A percentile compares a stretch with the other conserved stretches of the same genome.
These are phyloP conservation scores for Xylariaceae sp. DNA, from an alignment of 2,329 filamentous ascomycete genomes.

Conservation along the genomic window DNA sequence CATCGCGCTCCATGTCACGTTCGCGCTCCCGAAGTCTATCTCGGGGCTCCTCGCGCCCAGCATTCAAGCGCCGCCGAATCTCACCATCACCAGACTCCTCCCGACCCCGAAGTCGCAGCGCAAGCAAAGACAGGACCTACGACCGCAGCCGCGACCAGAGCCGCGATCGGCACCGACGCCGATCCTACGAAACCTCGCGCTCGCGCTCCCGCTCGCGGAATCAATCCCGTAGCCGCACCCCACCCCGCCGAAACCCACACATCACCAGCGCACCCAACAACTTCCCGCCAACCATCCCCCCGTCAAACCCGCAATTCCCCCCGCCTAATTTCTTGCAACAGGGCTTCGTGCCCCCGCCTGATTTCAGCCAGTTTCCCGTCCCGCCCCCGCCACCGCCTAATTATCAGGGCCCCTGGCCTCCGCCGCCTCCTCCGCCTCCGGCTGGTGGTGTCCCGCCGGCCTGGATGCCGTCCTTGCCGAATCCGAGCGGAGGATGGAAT, in stretches of 20 bases:
- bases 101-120: constrained; percentile 32
- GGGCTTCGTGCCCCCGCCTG: constrained; percentile 19
- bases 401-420: constrained; percentile 24
- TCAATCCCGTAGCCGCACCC: constrained; percentile 12
- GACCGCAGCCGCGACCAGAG: constrained; percentile 28
- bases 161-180: constrained; percentile 24
- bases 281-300: constrained; percentile 7
- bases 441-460: constrained; percentile 21
- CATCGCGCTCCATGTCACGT: constrained; percentile 35
- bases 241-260: constrained; percentile 9
- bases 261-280: constrained; percentile 14
- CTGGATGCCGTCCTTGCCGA: constrained; percentile 25
- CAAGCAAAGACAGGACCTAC: constrained; percentile 24
- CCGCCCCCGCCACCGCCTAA: constrained; percentile 29
- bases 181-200: constrained; percentile 30
- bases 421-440: constrained; percentile 24
- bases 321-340: constrained; percentile 22
- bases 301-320: constrained; percentile 22
- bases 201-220: constrained; percentile 25
- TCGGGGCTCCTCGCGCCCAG: constrained; percentile 34
- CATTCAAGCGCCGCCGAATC: constrained; percentile 38
- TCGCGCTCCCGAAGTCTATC: constrained; percentile 31
- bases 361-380: constrained; percentile 24
- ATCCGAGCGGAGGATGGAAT: constrained; percentile 17
- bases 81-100: constrained; percentile 33